phyloP scores from a whole-genome alignment of 306 rosid species.

The Pterocarpus macrocarpus region DNA sequence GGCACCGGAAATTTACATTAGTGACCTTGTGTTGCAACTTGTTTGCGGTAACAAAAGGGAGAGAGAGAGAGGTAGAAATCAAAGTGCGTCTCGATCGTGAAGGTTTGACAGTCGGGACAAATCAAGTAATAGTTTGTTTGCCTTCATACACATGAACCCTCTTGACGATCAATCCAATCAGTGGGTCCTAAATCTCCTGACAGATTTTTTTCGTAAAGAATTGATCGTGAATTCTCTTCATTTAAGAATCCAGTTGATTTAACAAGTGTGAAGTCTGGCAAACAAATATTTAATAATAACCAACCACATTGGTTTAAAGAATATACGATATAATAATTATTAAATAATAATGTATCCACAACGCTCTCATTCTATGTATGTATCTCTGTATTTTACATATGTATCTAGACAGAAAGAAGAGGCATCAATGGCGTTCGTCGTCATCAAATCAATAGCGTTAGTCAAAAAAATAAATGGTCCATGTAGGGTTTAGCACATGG shows the following conservation, averaged over 20 bases:
- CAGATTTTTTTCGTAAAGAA: constrained; percentile 46
- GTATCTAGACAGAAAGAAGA: background rate
- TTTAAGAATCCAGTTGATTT: constrained; percentile 1
- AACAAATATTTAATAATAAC: background rate
- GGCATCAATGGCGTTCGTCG: background rate
- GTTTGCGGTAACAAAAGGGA: background rate
- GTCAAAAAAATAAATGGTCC: background rate
- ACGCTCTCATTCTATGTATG: background rate
- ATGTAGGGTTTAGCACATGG: constrained; percentile 22
- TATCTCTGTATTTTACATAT: background rate
- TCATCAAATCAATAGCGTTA: background rate
- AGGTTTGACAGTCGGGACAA: constrained; percentile 32
- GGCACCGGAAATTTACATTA: background rate
- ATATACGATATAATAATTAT: background rate
- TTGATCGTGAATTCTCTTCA: constrained; percentile 30
- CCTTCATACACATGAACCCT: constrained; percentile 22
- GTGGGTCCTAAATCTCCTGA: constrained; percentile 61
- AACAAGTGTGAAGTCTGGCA: background rate
- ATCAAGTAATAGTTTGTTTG: constrained; percentile 22
- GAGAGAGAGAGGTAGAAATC: background rate
- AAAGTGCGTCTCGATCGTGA: background rate
- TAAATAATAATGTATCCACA: too few relatives aligned
- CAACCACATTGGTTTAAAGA: background rate
- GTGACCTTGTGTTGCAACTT: too few relatives aligned
- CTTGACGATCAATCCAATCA: constrained; percentile 52